Percentiles rank a stretch among this genome's conserved stretches.
Evolutionary conservation across 2,329 filamentous ascomycete species (phyloP).

Genomic region (Huntiella bhutanensis): DNA sequence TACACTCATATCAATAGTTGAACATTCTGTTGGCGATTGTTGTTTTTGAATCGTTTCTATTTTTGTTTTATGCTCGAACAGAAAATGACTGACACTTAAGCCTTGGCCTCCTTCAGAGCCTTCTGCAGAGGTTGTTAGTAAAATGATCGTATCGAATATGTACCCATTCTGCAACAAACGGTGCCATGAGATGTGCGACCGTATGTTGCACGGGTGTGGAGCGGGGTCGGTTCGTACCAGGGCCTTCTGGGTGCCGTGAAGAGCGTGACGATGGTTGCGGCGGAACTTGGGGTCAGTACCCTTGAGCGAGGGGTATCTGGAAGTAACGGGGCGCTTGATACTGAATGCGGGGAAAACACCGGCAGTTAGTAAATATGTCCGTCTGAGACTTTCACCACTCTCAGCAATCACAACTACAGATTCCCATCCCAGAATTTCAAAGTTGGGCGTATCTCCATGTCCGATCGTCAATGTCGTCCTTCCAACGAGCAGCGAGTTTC

Average conservation of each 20-base stretch:
- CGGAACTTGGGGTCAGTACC: slow-evolving; percentile 99
- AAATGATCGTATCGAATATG: neutral
- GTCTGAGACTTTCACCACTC: too few relatives aligned
- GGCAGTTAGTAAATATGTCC: too few relatives aligned
- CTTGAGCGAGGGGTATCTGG: slow-evolving; percentile 96
- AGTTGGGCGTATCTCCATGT: too few relatives aligned
- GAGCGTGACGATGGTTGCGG: slow-evolving; percentile 98
- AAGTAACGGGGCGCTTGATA: slow-evolving; percentile 99
- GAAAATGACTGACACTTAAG: slow-evolving; percentile 46
- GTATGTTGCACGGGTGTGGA: neutral
- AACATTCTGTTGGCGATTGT: neutral
- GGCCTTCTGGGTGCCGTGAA: slow-evolving; percentile 96
- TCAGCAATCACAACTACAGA: too few relatives aligned
- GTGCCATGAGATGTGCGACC: neutral
- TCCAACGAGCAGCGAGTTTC: too few relatives aligned
- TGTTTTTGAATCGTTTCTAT: slow-evolving; percentile 12
- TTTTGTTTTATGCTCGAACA: slow-evolving; percentile 10
- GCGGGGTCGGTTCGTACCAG: slow-evolving; percentile 45
- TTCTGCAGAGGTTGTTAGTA: slow-evolving; percentile 44
- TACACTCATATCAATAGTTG: too few relatives aligned
- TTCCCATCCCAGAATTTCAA: too few relatives aligned
- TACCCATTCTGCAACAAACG: neutral
- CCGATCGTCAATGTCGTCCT: too few relatives aligned
- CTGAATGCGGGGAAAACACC: slow-evolving; percentile 28
- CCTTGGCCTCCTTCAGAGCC: slow-evolving; percentile 93